A percentile compares a stretch with the other conserved stretches of the same genome.
These are phyloP conservation scores for Rachicladosporium sp. DNA, from an alignment of 2,329 filamentous ascomycete genomes.

Conservation along the genomic window DNA sequence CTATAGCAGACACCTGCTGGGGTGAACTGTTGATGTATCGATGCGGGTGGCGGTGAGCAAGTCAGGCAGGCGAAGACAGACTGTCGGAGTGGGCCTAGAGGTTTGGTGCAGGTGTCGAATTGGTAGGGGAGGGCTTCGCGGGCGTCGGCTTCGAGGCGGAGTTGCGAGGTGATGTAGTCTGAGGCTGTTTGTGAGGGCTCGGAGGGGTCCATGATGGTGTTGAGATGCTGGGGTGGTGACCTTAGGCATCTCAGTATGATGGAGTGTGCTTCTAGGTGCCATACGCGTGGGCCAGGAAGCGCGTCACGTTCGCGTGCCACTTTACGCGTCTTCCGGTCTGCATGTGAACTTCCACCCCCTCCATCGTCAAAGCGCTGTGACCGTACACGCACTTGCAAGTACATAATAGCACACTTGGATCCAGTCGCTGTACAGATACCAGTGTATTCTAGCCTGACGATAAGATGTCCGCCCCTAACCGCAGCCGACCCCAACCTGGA, in stretches of 20 bases:
- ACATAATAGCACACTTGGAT: too few relatives aligned
- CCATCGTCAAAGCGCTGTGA: too few relatives aligned
- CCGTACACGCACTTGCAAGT: too few relatives aligned
- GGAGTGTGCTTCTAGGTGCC: too few relatives aligned
- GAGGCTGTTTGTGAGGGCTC: constrained; percentile 44
- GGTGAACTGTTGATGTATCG: constrained; percentile 49
- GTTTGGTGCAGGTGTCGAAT: constrained; percentile 84
- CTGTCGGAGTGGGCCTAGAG: constrained; percentile 79
- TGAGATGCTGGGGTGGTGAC: neutral
- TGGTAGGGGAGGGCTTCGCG: constrained; percentile 91
- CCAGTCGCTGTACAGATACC: too few relatives aligned
- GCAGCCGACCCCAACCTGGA: constrained; percentile 43
- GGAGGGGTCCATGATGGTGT: constrained; percentile 30
- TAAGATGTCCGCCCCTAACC: constrained; percentile 73
- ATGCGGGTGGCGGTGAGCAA: constrained; percentile 68
- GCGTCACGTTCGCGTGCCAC: too few relatives aligned
- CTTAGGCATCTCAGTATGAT: too few relatives aligned
- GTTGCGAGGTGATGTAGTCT: constrained; percentile 73
- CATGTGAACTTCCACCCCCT: too few relatives aligned
- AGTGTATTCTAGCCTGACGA: constrained; percentile 29
- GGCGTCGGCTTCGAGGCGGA: constrained; percentile 85
- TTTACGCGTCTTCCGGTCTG: too few relatives aligned
- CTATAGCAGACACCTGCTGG: constrained; percentile 88
- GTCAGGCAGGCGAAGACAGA: constrained; percentile 86
- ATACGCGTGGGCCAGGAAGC: too few relatives aligned